Percentiles rank a stretch among this genome's conserved stretches.
phyloP scores from a whole-genome alignment of 176 grass and related monocot genomes.

The Tillandsia fasciculata region DNA sequence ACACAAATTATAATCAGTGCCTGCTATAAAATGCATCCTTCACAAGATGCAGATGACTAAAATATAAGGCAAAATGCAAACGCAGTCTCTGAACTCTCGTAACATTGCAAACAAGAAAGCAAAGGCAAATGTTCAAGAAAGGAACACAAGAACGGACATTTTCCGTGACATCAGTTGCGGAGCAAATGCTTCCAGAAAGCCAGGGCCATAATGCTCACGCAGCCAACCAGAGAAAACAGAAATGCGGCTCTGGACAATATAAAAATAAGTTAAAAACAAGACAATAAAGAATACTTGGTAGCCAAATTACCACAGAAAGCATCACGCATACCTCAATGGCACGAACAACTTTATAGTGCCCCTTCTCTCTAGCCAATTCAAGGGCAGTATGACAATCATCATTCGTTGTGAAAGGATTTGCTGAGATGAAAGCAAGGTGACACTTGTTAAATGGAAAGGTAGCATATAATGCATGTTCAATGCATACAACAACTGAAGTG shows the following conservation, averaged over 20 bases:
- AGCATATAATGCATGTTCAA: background rate
- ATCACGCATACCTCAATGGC: constrained; percentile 67
- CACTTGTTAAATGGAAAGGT: background rate
- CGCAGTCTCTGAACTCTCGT: background rate
- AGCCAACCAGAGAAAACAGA: constrained; percentile 82
- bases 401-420: constrained; percentile 76
- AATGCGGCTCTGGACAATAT: constrained; percentile 47
- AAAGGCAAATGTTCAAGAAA: background rate
- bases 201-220: constrained; percentile 78
- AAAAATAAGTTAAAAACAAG: constrained; percentile 14
- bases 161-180: constrained; percentile 74
- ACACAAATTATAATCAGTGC: background rate
- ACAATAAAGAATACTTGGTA: background rate
- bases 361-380: constrained; percentile 93
- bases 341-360: constrained; percentile 69
- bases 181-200: constrained; percentile 78
- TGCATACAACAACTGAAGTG: background rate
- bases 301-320: background rate
- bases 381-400: constrained; percentile 90
- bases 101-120: background rate
- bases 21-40: background rate
- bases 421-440: constrained; percentile 29
- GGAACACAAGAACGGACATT: constrained; percentile 31
- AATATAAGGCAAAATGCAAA: constrained; percentile 7
- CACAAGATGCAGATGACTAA: constrained; percentile 3